These are phyloP conservation scores for Aspergillus nanangensis DNA, from an alignment of 495 filamentous ascomycete species.

Conservation along the genomic window DNA sequence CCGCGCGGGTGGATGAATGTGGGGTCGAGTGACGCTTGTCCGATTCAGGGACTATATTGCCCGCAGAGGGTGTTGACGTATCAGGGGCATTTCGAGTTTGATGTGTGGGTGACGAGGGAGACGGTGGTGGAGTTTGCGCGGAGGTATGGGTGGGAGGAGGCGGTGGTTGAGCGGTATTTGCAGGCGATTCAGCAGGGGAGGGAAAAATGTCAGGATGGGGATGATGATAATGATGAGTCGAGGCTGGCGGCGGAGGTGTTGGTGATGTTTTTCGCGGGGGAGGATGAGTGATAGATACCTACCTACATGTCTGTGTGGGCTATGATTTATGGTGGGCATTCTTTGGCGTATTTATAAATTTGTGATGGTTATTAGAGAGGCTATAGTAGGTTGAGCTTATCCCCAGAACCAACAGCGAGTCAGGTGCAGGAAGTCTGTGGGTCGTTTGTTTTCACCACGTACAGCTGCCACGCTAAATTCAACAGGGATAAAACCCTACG, in stretches of 20 bases:
- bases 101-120: slow-evolving; percentile 32
- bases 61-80: slow-evolving; percentile 32
- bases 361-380: too few relatives aligned
- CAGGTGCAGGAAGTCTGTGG: too few relatives aligned
- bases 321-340: too few relatives aligned
- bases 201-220: slow-evolving; percentile 13
- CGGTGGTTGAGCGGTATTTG: slow-evolving; percentile 16
- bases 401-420: too few relatives aligned
- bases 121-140: slow-evolving; percentile 28
- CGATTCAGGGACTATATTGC: slow-evolving; percentile 38
- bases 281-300: too few relatives aligned
- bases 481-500: too few relatives aligned
- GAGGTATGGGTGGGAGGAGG: slow-evolving; percentile 20
- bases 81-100: slow-evolving; percentile 43
- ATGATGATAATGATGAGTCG: slow-evolving; percentile 33
- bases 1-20: slow-evolving; percentile 31
- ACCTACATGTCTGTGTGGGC: too few relatives aligned
- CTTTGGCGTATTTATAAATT: too few relatives aligned
- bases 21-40: slow-evolving; percentile 26
- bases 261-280: slow-evolving; percentile 28
- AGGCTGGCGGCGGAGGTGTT: slow-evolving; percentile 35
- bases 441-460: too few relatives aligned
- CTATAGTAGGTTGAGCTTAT: too few relatives aligned
- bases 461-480: too few relatives aligned
- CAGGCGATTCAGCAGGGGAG: slow-evolving; percentile 18